Base-by-base conservation (phyloP, 352 stramenopile species). In the Phytophthora pseudosyringae region DNA sequence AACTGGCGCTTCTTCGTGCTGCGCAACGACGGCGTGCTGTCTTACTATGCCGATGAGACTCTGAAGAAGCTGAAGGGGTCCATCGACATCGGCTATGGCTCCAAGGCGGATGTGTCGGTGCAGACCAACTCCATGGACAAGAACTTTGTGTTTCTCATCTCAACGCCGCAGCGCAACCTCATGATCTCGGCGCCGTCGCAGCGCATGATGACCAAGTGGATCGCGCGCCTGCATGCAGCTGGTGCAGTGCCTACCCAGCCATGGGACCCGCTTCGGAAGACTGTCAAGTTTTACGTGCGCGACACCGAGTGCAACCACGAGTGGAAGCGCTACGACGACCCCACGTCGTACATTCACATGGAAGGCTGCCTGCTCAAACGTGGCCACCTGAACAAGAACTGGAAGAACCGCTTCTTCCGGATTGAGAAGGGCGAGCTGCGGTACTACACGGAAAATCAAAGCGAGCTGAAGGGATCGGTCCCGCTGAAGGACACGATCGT, bases 1-100 rank as follows among this genome's bases (percentile, higher is more conserved):
- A 94, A 96, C 62, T 93, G 80, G 86, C 84, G 86, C 39, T 95
- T 93, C 73, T 96, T 96, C 53, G 88, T 95, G 47, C 71, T 96
- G 41, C 81, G 84, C 15, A 73, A 88, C 45, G 86, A 95, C 65
- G 85, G 88, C 31, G 79, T 92, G 44, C 73, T 96, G 52, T 87
- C 81, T 7, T 95, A 95, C 56, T 96, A 93, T 58, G 76, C 69
- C 1, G 83, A 93, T 59, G 83, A 93, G 55, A 77, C 83, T 35
- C 74, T 88, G 36, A 83, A 81, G 54, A 91, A 88, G 69, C 71
- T 86, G 15, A 96, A 96, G 40, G 88, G 88, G 3, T 84, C 82
- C 15, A 86, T 96, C 25, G 77, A 92, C 44, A 85, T 96, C 15
- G 85, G 86, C 18, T 89, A 72, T 56, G 75, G 63, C 10, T 81